Percentiles rank a stretch among this genome's conserved stretches.
Evolutionary conservation across 2,329 filamentous ascomycete species (phyloP).

Genomic region (Coniochaeta sp.): DNA sequence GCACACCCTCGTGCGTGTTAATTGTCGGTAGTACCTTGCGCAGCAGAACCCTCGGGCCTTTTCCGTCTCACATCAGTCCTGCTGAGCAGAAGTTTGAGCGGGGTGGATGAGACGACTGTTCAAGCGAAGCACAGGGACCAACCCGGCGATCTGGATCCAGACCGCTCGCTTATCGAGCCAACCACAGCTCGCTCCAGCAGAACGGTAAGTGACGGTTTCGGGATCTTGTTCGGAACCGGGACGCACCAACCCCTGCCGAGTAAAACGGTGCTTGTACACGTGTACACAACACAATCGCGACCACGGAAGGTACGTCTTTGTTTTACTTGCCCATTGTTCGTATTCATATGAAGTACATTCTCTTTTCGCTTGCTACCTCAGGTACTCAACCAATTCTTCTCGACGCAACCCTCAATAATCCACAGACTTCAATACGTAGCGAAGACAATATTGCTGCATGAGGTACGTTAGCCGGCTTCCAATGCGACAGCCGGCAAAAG

Average conservation of each 20-base stretch:
- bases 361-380: too few species aligned
- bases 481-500: too few species aligned
- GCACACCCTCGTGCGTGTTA: neutral
- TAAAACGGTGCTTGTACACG: neutral
- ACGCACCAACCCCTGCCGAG: neutral
- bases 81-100: neutral
- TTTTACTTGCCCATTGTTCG: too few species aligned
- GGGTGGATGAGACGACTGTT: neutral
- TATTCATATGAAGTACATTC: too few species aligned
- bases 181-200: slow-evolving; percentile 1
- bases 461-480: neutral
- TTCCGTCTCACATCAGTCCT: neutral
- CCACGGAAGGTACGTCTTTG: too few species aligned
- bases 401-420: too few species aligned
- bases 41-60: neutral
- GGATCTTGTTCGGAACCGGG: neutral
- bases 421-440: neutral
- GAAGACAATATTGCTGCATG: neutral
- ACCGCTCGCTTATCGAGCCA: slow-evolving; percentile 6
- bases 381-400: too few species aligned
- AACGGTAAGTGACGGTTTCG: neutral
- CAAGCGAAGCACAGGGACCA: neutral
- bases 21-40: neutral
- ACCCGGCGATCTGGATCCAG: slow-evolving; percentile 7
- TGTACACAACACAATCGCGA: too few species aligned